phyloP scores from a whole-genome alignment of 345 rosid species.

The Arabidopsis arenosa region DNA sequence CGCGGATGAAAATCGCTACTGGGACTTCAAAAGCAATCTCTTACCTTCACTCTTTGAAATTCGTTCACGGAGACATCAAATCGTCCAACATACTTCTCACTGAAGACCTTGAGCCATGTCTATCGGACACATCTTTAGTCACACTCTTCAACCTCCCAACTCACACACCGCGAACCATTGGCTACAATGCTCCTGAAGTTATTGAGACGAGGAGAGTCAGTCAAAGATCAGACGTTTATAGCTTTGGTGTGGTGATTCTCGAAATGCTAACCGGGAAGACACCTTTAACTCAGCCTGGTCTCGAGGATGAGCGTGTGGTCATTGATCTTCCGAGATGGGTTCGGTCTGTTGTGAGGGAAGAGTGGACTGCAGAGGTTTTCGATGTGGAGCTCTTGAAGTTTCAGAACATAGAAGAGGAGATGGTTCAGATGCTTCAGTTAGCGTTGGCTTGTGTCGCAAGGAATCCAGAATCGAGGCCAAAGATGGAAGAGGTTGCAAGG shows the following conservation, averaged over 20 bases:
- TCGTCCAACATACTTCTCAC: conserved; percentile 72
- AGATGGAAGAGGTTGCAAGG: conserved; percentile 64
- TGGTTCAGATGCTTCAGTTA: conserved; percentile 90
- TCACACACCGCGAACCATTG: conserved; percentile 56
- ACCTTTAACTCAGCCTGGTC: conserved; percentile 66
- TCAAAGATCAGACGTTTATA: conserved; percentile 80
- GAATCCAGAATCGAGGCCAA: conserved; percentile 64
- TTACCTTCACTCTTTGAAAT: conserved; percentile 60
- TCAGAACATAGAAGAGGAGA: conserved; percentile 73
- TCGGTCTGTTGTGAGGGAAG: conserved; percentile 79
- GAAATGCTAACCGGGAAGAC: conserved; percentile 83
- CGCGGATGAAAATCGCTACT: conserved; percentile 64
- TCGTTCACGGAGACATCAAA: conserved; percentile 77
- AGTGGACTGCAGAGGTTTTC: conserved; percentile 91
- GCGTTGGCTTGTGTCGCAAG: conserved; percentile 69
- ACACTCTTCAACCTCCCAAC: conserved; percentile 62
- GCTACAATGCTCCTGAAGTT: conserved; percentile 82
- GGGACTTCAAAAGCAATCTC: conserved; percentile 76
- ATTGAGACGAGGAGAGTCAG: conserved; percentile 60
- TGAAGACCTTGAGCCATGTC: conserved; percentile 61
- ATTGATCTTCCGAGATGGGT: conserved; percentile 89
- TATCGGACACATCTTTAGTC: conserved; percentile 68
- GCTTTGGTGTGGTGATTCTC: conserved; percentile 82
- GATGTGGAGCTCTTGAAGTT: conserved; percentile 74
- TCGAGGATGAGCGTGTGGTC: conserved; percentile 53